Evolutionary conservation across 2,329 filamentous ascomycete genomes (phyloP).

Genomic region (Calonectria hawksworthii): DNA sequence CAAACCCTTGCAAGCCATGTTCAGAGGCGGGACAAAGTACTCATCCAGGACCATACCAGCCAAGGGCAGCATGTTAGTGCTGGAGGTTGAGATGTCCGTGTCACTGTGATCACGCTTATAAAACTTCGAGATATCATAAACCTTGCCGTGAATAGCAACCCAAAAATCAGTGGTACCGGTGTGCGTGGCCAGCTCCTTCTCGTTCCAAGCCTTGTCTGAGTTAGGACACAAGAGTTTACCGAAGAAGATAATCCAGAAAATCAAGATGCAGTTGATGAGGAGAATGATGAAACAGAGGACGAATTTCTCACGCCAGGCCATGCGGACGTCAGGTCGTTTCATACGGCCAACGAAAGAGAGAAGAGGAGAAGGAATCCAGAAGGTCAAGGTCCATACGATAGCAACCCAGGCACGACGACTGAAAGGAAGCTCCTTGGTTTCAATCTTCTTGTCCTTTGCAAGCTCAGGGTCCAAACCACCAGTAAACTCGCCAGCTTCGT

Average conservation of each 20-base stretch:
- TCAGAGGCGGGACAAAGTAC: conserved; percentile 89
- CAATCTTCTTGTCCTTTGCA: conserved; percentile 81
- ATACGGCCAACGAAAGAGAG: conserved; percentile 90
- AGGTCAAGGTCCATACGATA: conserved; percentile 89
- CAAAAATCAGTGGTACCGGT: conserved; percentile 83
- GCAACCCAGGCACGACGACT: conserved; percentile 83
- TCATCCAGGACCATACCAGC: conserved; percentile 83
- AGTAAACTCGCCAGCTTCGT: conserved; percentile 76
- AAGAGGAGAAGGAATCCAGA: conserved; percentile 91
- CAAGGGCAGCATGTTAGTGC: conserved; percentile 79
- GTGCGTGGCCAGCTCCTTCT: conserved; percentile 78
- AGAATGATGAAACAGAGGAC: conserved; percentile 86
- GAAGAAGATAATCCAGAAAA: conserved; percentile 95
- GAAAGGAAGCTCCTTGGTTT: conserved; percentile 74
- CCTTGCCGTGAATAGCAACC: conserved; percentile 87
- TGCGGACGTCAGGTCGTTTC: conserved; percentile 95
- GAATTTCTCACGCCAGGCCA: conserved; percentile 97
- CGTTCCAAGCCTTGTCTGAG: conserved; percentile 88
- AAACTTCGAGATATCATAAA: conserved; percentile 94
- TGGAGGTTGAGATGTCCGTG: conserved; percentile 70
- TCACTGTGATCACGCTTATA: conserved; percentile 90
- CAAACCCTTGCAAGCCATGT: conserved; percentile 79
- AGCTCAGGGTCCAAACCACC: conserved; percentile 82
- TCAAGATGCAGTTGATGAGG: conserved; percentile 82
- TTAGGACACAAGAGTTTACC: conserved; percentile 91